Base-by-base conservation (phyloP, 495 filamentous ascomycete genomes). In the Clavariopsis aquatica region DNA sequence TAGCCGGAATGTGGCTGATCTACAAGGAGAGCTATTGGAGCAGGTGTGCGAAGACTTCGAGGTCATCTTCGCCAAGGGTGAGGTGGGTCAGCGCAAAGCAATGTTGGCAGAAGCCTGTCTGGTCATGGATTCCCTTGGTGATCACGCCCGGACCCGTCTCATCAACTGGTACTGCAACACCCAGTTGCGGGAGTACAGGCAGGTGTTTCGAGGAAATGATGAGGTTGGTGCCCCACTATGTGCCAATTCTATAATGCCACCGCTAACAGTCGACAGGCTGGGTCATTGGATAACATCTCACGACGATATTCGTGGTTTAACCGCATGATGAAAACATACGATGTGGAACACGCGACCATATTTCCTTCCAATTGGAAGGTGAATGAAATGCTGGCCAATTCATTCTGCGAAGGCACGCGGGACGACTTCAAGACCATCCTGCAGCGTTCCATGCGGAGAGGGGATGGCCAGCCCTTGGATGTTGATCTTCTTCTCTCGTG, bases 21-120 rank as follows among this genome's bases (percentile, higher is more conserved):
- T 98, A 57, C 96, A 98, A 77, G 81, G 93, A 43, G 94, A 98
- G 75, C 79, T 98, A 29, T 79, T 96, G 61, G 94, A 98, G 78
- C 95, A 98, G 74, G 87, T 98, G 22, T 98, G 94, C 75, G 94
- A 98, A 77, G 94, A 98, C 75, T 98, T 98, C 69, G 94, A 98
- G 80, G 82, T 96, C 49, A 87, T 88, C 0, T 98, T 98, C 76
- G 90, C 95, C 19, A 96, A 94, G 75, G 87, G 85, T 2, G 93
- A 98, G 74, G 85, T 96, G 19, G 79, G 80, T 10, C 80, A 85
- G 60, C 86, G 84, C 66, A 87, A 86, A 66, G 82, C 78, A 13
- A 85, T 88, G 69, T 81, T 98, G 49, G 79, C 87, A 20, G 95
- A 98, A 76, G 90, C 90, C 9, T 98, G 94, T 74, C 79, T 86